Percentiles rank a stretch among this genome's conserved stretches.
phyloP scores from a whole-genome alignment of 2,329 filamentous ascomycete genomes.

The Exophiala xenobiotica region DNA sequence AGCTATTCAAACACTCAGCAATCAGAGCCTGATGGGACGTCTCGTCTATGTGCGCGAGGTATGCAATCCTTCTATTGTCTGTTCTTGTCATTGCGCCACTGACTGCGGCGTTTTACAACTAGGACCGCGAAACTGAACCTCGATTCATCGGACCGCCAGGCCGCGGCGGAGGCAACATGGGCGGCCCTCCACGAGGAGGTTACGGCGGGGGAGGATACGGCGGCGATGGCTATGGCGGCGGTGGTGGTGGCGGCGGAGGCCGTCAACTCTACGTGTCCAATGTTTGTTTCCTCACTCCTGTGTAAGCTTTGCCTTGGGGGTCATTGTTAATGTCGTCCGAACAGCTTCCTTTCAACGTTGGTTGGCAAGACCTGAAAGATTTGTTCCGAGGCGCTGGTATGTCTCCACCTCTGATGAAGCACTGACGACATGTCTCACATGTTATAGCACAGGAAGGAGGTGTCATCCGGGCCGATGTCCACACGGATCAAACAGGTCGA shows the following conservation, averaged over 20 bases:
- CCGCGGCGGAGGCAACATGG: conserved; percentile 57
- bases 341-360: conserved; percentile 93
- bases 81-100: conserved; percentile 2
- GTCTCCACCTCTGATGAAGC: conserved; percentile 41
- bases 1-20: conserved; percentile 96
- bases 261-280: conserved; percentile 97
- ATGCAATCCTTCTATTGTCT: conserved; percentile 31
- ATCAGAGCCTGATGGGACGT: conserved; percentile 97
- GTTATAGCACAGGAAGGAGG: conserved; percentile 58
- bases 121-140: conserved; percentile 98
- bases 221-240: conserved; percentile 46
- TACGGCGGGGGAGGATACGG: conserved; percentile 49
- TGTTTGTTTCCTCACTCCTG: conserved; percentile 67
- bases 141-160: conserved; percentile 80
- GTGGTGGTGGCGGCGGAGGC: conserved; percentile 60
- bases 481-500: conserved; percentile 84
- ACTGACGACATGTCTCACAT: conserved; percentile 21
- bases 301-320: conserved; percentile 31
- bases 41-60: conserved; percentile 98
- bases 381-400: conserved; percentile 96
- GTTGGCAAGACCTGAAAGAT: conserved; percentile 99
- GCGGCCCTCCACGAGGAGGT: conserved; percentile 36
- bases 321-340: conserved; percentile 40
- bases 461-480: conserved; percentile 93
- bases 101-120: neutral